phyloP scores from a whole-genome alignment of 192 early-diverging fungal genomes.

The Cetraspora pellucida region DNA sequence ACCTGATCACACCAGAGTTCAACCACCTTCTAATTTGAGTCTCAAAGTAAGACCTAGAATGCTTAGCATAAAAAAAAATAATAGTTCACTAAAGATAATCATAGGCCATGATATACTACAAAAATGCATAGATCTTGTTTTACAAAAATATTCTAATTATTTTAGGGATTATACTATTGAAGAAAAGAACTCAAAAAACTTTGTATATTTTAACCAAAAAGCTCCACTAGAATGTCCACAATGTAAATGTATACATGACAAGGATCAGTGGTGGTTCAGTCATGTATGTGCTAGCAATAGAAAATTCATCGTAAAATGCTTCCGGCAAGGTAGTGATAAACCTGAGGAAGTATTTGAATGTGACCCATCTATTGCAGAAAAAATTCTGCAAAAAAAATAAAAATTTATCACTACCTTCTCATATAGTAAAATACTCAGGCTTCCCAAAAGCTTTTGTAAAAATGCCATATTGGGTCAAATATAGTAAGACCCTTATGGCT shows the following conservation, averaged over 20 bases:
- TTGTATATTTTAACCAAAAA: too few species aligned
- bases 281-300: constrained; percentile 19
- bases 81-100: too few species aligned
- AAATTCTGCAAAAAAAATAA: constrained; percentile 31
- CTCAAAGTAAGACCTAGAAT: constrained; percentile 19
- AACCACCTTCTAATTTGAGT: constrained; percentile 14
- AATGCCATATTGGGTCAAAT: constrained; percentile 18
- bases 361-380: constrained; percentile 28
- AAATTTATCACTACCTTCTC: background rate
- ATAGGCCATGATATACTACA: background rate
- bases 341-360: constrained; percentile 11
- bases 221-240: too few species aligned
- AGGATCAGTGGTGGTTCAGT: background rate
- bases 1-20: too few species aligned
- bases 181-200: too few species aligned
- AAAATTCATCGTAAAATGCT: constrained; percentile 22
- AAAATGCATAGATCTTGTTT: constrained; percentile 25
- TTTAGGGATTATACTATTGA: background rate
- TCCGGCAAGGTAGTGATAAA: constrained; percentile 14
- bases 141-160: constrained; percentile 29
- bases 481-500: background rate
- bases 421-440: background rate
- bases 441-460: constrained; percentile 22
- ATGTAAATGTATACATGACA: constrained; percentile 15
- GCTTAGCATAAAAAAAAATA: constrained; percentile 1